These are phyloP conservation scores for Phytopythium chamaehyphon DNA, from an alignment of 352 stramenopile species.

Conservation along the genomic window DNA sequence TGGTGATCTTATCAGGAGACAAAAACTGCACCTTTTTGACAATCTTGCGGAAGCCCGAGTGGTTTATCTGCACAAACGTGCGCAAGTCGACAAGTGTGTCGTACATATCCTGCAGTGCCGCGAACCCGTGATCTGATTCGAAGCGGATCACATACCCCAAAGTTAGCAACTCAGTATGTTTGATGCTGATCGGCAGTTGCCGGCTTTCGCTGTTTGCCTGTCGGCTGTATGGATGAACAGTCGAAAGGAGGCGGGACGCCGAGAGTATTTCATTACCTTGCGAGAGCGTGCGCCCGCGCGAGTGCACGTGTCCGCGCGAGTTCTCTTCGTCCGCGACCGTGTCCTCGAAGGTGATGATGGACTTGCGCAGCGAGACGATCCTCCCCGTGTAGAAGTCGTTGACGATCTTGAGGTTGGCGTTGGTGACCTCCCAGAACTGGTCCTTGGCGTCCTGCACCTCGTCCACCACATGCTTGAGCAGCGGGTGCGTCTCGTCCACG, in stretches of 20 bases:
- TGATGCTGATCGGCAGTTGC: neutral
- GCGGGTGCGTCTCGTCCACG: slow-evolving; percentile 62
- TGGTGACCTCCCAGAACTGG: slow-evolving; percentile 81
- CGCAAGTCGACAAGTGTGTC: slow-evolving; percentile 86
- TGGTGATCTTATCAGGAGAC: neutral
- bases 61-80: slow-evolving; percentile 91
- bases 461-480: slow-evolving; percentile 44
- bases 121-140: slow-evolving; percentile 64
- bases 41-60: slow-evolving; percentile 92
- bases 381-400: slow-evolving; percentile 84
- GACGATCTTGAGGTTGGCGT: slow-evolving; percentile 76
- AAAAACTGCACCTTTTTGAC: slow-evolving; percentile 80
- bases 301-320: slow-evolving; percentile 73
- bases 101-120: slow-evolving; percentile 85
- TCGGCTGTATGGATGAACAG: too few relatives aligned
- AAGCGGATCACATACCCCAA: slow-evolving; percentile 6
- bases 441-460: slow-evolving; percentile 71
- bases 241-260: too few relatives aligned
- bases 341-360: slow-evolving; percentile 71
- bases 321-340: slow-evolving; percentile 64
- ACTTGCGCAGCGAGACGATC: slow-evolving; percentile 59
- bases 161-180: neutral
- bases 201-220: too few relatives aligned
- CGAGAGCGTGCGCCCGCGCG: slow-evolving; percentile 50
- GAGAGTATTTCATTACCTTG: slow-evolving; percentile 37